Conservation (phyloP, 768 basidiomycete genomes). For the Boletus tylopilopsis region DNA sequence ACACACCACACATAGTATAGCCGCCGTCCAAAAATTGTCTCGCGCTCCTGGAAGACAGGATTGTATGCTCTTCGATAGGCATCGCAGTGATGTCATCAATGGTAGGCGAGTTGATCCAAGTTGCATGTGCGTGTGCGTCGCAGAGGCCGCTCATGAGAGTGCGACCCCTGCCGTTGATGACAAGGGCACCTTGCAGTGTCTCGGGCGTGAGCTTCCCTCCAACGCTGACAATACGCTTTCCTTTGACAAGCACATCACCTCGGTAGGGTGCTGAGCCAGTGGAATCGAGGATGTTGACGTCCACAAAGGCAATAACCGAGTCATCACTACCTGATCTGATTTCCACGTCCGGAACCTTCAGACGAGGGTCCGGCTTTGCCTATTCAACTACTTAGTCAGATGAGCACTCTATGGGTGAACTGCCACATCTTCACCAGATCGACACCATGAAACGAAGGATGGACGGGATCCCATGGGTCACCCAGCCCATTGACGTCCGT, state of each 20-base stretch:
- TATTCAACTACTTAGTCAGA: slow-evolving; percentile 3
- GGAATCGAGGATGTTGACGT: slow-evolving; percentile 35
- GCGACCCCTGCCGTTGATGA: slow-evolving; percentile 32
- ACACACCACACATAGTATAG: slow-evolving; percentile 36
- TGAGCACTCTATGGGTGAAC: neutral
- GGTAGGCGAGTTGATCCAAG: slow-evolving; percentile 29
- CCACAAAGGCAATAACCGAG: slow-evolving; percentile 19
- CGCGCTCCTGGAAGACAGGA: slow-evolving; percentile 29
- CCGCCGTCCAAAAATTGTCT: slow-evolving; percentile 34
- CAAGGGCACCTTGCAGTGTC: slow-evolving; percentile 14
- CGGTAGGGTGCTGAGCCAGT: slow-evolving; percentile 31
- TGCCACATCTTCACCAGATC: slow-evolving; percentile 15
- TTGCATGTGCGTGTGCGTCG: slow-evolving; percentile 34
- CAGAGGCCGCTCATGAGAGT: slow-evolving; percentile 36
- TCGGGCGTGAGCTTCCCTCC: slow-evolving; percentile 21
- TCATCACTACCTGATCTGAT: slow-evolving; percentile 22
- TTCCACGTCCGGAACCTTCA: slow-evolving; percentile 24
- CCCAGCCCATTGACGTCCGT: slow-evolving; percentile 19
- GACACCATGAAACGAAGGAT: slow-evolving; percentile 20
- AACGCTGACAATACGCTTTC: slow-evolving; percentile 29
- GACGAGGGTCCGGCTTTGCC: slow-evolving; percentile 20
- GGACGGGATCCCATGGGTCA: slow-evolving; percentile 21
- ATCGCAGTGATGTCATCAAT: slow-evolving; percentile 30
- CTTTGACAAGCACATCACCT: slow-evolving; percentile 34
- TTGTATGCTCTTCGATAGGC: slow-evolving; percentile 32